These are phyloP conservation scores for Penicillium flavigenum DNA, from an alignment of 495 filamentous ascomycete species.

Conservation along the genomic window DNA sequence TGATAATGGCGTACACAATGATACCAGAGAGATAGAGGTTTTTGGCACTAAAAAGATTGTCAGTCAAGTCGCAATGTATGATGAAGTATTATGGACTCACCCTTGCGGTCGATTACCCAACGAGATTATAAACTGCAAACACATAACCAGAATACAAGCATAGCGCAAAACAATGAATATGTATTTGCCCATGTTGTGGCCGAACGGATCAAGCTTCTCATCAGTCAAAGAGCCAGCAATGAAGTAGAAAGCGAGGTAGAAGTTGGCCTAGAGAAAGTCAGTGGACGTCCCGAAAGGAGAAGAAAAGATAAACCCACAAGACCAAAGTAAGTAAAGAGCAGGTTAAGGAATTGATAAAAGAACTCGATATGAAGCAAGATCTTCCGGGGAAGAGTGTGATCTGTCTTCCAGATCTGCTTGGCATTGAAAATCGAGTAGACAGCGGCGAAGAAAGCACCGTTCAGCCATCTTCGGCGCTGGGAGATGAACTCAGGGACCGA, in stretches of 20 bases:
- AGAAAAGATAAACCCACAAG: conserved; percentile 50
- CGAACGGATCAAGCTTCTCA: conserved; percentile 80
- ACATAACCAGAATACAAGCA: conserved; percentile 80
- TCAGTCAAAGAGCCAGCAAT: conserved; percentile 93
- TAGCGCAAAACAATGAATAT: conserved; percentile 88
- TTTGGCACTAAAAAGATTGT: conserved; percentile 57
- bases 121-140: conserved; percentile 94
- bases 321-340: conserved; percentile 96
- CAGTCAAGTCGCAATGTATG: conserved; percentile 1
- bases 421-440: conserved; percentile 97
- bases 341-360: conserved; percentile 85
- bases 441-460: conserved; percentile 98
- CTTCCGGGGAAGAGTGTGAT: conserved; percentile 87
- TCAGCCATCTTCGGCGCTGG: conserved; percentile 93
- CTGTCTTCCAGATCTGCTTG: conserved; percentile 87
- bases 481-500: conserved; percentile 85
- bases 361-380: conserved; percentile 93
- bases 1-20: conserved; percentile 86
- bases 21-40: conserved; percentile 86
- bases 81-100: conserved; percentile 32
- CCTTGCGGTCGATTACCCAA: conserved; percentile 98
- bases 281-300: background rate
- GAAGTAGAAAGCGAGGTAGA: conserved; percentile 98
- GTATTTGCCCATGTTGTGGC: conserved; percentile 74
- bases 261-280: conserved; percentile 67